Conservation (phyloP, 179 eudicot genomes). For the Vitellaria paradoxa region DNA sequence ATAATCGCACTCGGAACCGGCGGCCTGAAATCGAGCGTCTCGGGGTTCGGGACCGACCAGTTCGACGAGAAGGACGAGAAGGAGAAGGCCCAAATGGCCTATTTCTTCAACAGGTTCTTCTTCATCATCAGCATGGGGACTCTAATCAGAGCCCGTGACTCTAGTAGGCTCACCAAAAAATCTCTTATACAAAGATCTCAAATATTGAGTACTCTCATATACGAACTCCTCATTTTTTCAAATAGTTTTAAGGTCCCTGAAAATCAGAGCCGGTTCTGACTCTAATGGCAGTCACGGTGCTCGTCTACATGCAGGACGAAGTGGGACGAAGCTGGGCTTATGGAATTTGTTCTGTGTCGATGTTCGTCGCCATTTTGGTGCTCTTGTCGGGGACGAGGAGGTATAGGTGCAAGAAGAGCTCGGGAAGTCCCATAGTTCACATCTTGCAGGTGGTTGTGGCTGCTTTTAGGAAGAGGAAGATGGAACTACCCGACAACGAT, state of each 20-base stretch:
- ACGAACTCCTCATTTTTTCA: too few relatives aligned
- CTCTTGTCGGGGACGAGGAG: conserved; percentile 52
- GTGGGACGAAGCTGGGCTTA: conserved; percentile 73
- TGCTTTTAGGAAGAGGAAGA: conserved; percentile 46
- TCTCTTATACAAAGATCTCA: too few relatives aligned
- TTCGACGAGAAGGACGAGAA: conserved; percentile 70
- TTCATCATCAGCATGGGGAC: conserved; percentile 83
- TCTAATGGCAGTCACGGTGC: conserved; percentile 64
- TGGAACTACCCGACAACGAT: conserved; percentile 37
- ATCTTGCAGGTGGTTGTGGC: conserved; percentile 65
- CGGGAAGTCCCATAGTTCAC: conserved; percentile 68
- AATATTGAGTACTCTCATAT: too few relatives aligned
- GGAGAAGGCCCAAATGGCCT: conserved; percentile 73
- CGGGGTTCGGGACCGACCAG: conserved; percentile 84
- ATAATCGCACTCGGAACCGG: conserved; percentile 78
- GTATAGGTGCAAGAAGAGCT: conserved; percentile 64
- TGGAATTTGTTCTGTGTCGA: conserved; percentile 64
- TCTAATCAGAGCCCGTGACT: too few relatives aligned
- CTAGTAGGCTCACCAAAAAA: too few relatives aligned
- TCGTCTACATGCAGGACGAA: conserved; percentile 76
- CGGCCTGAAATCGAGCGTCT: conserved; percentile 81
- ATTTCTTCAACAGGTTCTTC: conserved; percentile 78
- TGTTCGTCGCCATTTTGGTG: conserved; percentile 50
- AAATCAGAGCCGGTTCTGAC: too few relatives aligned
- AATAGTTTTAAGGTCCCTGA: too few relatives aligned